These are phyloP conservation scores for Chaetomium sp. DNA, from an alignment of 2,329 filamentous ascomycete species.

Conservation along the genomic window DNA sequence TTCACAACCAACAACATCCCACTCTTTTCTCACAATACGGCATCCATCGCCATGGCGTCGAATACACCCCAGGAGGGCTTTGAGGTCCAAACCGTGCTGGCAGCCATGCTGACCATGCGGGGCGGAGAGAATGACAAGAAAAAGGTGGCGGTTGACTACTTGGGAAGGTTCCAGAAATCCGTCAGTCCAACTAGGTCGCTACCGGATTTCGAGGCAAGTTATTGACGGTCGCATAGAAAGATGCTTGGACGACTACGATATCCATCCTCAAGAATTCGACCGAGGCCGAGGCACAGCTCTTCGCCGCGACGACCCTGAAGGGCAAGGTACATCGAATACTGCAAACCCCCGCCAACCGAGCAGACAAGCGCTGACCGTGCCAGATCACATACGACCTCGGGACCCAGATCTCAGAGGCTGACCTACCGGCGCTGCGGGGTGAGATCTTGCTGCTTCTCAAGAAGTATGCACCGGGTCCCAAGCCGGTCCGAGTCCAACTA, in stretches of 20 bases:
- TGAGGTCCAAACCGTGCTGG: conserved; percentile 73
- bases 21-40: background rate
- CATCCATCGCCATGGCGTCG: conserved; percentile 61
- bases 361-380: conserved; percentile 20
- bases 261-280: conserved; percentile 80
- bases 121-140: conserved; percentile 82
- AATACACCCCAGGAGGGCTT: conserved; percentile 70
- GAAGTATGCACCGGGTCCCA: conserved; percentile 77
- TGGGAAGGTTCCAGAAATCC: conserved; percentile 97
- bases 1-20: background rate
- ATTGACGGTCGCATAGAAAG: conserved; percentile 58
- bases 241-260: conserved; percentile 89
- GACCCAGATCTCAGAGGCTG: conserved; percentile 76
- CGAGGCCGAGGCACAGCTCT: conserved; percentile 84
- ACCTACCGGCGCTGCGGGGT: conserved; percentile 76
- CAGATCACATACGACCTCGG: conserved; percentile 94
- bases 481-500: conserved; percentile 84
- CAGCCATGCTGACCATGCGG: conserved; percentile 89
- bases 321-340: conserved; percentile 73
- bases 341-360: conserved; percentile 5
- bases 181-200: conserved; percentile 58
- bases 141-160: conserved; percentile 79
- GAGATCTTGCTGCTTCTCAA: conserved; percentile 82
- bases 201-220: background rate
- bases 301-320: conserved; percentile 94